Conservation (phyloP, 441 rosid species). For the Metrosideros polymorpha region DNA sequence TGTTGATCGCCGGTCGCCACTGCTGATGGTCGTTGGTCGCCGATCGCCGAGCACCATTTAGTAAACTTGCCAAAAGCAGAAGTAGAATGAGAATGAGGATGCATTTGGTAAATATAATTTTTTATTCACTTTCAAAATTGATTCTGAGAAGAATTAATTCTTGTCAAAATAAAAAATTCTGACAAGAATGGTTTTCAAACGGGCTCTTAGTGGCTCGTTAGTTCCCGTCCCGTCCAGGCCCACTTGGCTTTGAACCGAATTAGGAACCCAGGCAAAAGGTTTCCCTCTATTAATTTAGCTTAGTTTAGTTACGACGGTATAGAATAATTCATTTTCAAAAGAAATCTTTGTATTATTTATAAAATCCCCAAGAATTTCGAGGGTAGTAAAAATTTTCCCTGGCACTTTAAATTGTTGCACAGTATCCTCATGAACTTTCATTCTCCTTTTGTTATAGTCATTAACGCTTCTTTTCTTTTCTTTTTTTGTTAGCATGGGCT, state of each 20-base stretch:
- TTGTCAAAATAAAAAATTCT: no score
- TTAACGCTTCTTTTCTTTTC: background rate
- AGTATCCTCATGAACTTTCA: background rate
- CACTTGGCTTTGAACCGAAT: background rate
- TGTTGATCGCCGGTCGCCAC: no score
- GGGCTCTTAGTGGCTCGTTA: background rate
- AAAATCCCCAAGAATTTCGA: background rate
- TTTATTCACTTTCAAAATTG: no score
- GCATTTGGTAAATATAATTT: no score
- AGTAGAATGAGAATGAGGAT: no score
- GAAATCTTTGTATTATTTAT: background rate
- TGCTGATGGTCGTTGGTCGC: no score
- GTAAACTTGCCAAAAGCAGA: no score
- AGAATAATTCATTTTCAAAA: background rate
- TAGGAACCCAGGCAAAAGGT: background rate
- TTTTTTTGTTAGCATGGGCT: background rate
- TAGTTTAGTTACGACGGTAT: background rate
- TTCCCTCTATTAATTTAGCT: background rate
- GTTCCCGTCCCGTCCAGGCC: background rate
- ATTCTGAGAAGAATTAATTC: no score
- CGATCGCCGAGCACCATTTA: no score
- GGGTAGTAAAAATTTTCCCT: background rate
- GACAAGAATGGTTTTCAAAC: no score
- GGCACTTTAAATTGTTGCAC: background rate
- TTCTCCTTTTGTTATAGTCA: background rate